These are phyloP conservation scores for Leccinum incarnatum DNA, from an alignment of 768 basidiomycete genomes.

Conservation along the genomic window DNA sequence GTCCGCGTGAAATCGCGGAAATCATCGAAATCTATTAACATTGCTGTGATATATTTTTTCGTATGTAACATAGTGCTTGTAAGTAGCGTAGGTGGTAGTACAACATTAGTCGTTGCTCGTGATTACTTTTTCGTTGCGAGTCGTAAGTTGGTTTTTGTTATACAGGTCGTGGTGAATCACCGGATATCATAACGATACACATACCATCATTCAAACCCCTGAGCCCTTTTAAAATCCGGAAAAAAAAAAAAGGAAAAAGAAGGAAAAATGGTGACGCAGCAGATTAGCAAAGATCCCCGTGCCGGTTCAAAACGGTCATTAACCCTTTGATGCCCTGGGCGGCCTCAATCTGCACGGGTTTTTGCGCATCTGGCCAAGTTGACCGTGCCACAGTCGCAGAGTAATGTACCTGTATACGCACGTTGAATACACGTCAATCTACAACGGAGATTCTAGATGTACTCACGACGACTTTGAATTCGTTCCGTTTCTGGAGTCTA, in stretches of 20 bases:
- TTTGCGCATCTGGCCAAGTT: slow-evolving; percentile 34
- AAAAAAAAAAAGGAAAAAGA: slow-evolving; percentile 13
- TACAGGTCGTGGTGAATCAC: slow-evolving; percentile 12
- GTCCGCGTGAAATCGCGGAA: slow-evolving; percentile 18
- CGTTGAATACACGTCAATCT: slow-evolving; percentile 12
- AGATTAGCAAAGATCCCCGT: slow-evolving; percentile 26
- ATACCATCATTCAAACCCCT: slow-evolving; percentile 17
- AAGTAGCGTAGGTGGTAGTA: slow-evolving; percentile 28
- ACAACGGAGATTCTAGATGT: slow-evolving; percentile 2
- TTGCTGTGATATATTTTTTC: slow-evolving; percentile 4
- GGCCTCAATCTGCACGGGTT: slow-evolving; percentile 35
- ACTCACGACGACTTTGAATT: slow-evolving; percentile 36
- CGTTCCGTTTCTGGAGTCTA: slow-evolving; percentile 26
- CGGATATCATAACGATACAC: slow-evolving; percentile 20
- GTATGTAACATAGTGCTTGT: slow-evolving; percentile 13
- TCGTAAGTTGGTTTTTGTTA: slow-evolving; percentile 15
- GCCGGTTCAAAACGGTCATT: slow-evolving; percentile 37
- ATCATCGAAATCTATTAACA: slow-evolving; percentile 6
- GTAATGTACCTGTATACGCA: slow-evolving; percentile 31
- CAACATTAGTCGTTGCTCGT: slow-evolving; percentile 25
- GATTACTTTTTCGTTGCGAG: slow-evolving; percentile 10
- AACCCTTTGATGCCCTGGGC: slow-evolving; percentile 35
- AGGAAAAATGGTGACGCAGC: not conserved
- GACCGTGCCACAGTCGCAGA: slow-evolving; percentile 38
- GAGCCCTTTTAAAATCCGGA: not conserved